Evolutionary conservation across 495 filamentous ascomycete genomes (phyloP).

Genomic region (Amniculicola lignicola): DNA sequence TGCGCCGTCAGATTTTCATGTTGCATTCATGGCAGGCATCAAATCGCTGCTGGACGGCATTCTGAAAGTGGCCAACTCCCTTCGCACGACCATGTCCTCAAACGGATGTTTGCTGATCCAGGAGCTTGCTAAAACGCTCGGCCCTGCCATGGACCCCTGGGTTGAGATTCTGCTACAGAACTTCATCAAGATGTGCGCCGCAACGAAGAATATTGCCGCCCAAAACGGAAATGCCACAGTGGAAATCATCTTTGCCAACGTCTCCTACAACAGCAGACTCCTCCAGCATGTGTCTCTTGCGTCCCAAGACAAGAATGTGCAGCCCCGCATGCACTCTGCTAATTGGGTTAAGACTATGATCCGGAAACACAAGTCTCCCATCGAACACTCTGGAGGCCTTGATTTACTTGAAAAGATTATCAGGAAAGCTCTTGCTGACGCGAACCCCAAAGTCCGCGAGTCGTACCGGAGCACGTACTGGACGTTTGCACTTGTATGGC

Average conservation of each 20-base stretch:
- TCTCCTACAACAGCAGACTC: constrained; percentile 72
- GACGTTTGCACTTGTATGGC: constrained; percentile 74
- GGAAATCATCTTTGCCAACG: constrained; percentile 69
- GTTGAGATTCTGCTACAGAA: constrained; percentile 87
- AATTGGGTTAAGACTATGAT: constrained; percentile 83
- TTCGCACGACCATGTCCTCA: constrained; percentile 84
- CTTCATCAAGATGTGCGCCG: constrained; percentile 79
- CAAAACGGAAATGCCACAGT: constrained; percentile 74
- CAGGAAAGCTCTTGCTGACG: constrained; percentile 78
- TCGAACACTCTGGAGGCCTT: constrained; percentile 79
- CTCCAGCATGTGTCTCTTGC: constrained; percentile 79
- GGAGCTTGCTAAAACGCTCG: constrained; percentile 73
- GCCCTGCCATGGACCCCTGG: constrained; percentile 79
- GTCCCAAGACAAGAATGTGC: constrained; percentile 86
- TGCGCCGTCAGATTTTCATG: constrained; percentile 70
- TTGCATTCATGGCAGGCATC: constrained; percentile 63
- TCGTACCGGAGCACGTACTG: constrained; percentile 81
- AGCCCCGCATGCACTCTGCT: constrained; percentile 70
- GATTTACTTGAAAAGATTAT: constrained; percentile 83
- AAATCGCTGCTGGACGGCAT: constrained; percentile 82
- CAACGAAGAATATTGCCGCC: constrained; percentile 85
- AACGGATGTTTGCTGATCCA: constrained; percentile 81
- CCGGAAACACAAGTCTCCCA: constrained; percentile 70
- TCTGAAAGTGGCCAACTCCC: constrained; percentile 78
- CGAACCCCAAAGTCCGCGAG: constrained; percentile 83